A percentile compares a stretch with the other conserved stretches of the same genome.
Conservation (phyloP, 768 basidiomycete species). For the Scleroderma bovista region DNA sequence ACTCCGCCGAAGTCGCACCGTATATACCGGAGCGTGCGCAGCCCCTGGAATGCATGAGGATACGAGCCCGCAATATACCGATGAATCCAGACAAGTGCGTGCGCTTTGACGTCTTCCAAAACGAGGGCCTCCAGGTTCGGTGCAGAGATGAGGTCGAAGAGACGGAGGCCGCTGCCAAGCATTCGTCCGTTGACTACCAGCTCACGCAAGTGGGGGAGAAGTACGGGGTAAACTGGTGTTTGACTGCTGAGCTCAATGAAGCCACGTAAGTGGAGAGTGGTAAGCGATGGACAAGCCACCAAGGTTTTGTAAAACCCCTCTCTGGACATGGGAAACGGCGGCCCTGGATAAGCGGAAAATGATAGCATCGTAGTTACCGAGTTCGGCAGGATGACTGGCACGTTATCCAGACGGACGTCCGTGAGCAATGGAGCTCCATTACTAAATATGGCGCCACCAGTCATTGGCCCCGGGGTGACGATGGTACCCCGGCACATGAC, state of each 20-base stretch:
- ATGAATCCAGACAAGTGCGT: constrained; percentile 24
- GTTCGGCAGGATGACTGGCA: constrained; percentile 22
- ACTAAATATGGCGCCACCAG: constrained; percentile 20
- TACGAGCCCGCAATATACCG: constrained; percentile 21
- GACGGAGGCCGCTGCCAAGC: constrained; percentile 23
- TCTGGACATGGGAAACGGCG: constrained; percentile 25
- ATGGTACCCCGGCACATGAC: constrained; percentile 29
- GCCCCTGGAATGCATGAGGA: constrained; percentile 24
- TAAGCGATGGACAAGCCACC: constrained; percentile 16
- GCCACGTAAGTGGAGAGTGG: constrained; percentile 25
- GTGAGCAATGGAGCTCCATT: constrained; percentile 27
- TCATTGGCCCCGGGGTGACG: constrained; percentile 20
- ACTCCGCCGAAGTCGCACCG: constrained; percentile 24
- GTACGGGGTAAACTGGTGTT: constrained; percentile 16
- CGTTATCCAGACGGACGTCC: constrained; percentile 29
- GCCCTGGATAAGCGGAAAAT: constrained; percentile 29
- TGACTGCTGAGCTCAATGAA: constrained; percentile 23
- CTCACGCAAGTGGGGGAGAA: constrained; percentile 22
- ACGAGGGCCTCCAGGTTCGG: constrained; percentile 28
- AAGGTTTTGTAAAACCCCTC: constrained; percentile 17
- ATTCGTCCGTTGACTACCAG: constrained; percentile 27
- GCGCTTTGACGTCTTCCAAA: constrained; percentile 26
- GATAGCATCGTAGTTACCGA: constrained; percentile 21
- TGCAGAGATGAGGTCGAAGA: constrained; percentile 27
- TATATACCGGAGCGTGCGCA: constrained; percentile 23